Conservation (phyloP, 2,329 filamentous ascomycete species). For the Aureobasidium sp. region DNA sequence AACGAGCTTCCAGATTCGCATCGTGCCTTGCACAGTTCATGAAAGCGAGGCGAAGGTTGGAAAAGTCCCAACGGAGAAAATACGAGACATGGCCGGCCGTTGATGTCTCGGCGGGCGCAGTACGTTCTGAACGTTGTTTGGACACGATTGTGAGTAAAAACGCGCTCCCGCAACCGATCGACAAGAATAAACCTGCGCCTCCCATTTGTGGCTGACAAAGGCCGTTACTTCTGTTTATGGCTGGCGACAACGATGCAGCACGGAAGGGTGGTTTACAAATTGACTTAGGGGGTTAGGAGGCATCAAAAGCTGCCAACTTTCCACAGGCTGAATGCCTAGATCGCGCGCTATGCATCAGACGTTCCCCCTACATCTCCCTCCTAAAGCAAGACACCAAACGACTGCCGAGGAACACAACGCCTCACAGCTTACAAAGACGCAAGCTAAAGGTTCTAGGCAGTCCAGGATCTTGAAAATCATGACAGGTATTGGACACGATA, state of each 20-base stretch:
- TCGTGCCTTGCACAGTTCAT: neutral
- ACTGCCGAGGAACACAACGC: neutral
- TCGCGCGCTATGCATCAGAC: neutral
- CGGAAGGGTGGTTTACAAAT: neutral
- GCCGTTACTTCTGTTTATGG: neutral
- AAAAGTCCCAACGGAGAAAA: neutral
- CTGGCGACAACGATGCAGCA: neutral
- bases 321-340: neutral
- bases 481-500: neutral
- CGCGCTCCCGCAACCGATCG: neutral
- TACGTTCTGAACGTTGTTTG: neutral
- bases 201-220: neutral
- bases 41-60: neutral
- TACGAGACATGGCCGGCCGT: neutral
- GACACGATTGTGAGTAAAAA: neutral
- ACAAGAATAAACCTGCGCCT: neutral
- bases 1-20: neutral
- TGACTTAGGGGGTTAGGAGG: neutral
- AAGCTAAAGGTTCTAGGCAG: neutral
- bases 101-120: slow-evolving; percentile 4
- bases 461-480: neutral
- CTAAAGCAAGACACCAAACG: neutral
- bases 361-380: neutral
- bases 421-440: neutral
- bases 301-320: neutral